Evolutionary conservation across 2,329 filamentous ascomycete species (phyloP).

Genomic region (Dothiorella sarmentorum): DNA sequence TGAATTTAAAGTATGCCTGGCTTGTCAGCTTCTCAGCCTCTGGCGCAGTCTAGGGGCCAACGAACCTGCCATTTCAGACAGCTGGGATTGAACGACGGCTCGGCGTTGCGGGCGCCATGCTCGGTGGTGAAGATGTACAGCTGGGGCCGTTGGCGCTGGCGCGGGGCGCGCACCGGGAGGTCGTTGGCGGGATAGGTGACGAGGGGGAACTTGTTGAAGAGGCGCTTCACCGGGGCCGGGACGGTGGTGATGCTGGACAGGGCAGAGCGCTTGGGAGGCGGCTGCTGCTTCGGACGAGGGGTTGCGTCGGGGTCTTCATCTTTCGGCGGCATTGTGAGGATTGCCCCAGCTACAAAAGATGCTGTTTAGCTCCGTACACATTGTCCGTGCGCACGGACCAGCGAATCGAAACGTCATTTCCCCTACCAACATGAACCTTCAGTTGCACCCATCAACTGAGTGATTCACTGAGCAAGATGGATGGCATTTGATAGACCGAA

Average conservation of each 20-base stretch:
- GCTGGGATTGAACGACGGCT: conserved; percentile 82
- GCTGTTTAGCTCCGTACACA: no score
- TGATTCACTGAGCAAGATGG: no score
- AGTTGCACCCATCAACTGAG: no score
- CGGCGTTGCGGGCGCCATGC: conserved; percentile 57
- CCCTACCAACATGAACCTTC: no score
- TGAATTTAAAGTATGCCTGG: conserved; percentile 82
- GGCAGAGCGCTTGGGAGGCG: not conserved
- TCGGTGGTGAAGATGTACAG: conserved; percentile 75
- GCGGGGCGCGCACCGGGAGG: conserved; percentile 62
- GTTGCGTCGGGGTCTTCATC: not conserved
- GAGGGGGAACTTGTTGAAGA: conserved; percentile 85
- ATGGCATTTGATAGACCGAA: no score
- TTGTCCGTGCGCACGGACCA: no score
- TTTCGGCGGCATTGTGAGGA: conserved; percentile 12
- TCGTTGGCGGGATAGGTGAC: conserved; percentile 70
- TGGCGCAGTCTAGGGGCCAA: not conserved
- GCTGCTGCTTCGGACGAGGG: not conserved
- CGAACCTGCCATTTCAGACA: conserved; percentile 94
- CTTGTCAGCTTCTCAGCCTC: not conserved
- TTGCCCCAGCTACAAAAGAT: no score
- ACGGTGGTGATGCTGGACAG: conserved; percentile 47
- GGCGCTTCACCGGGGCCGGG: conserved; percentile 70
- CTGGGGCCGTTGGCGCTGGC: conserved; percentile 48
- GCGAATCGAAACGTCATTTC: no score